These are phyloP conservation scores for Novymonas esmeraldas DNA, from an alignment of 208 protist genomes.

Conservation along the genomic window DNA sequence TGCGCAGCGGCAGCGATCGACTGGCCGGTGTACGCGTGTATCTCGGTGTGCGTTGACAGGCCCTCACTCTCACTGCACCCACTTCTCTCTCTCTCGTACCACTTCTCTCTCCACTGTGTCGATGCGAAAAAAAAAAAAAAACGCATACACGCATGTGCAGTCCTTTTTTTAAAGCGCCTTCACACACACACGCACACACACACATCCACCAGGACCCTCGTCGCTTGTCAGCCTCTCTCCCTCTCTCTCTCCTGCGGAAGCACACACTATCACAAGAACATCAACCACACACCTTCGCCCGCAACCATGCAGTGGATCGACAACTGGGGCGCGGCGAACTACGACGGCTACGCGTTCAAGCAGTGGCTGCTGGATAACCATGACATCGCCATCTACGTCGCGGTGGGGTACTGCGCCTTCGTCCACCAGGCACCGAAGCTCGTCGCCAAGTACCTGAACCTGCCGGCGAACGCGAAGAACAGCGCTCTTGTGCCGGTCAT, in stretches of 20 bases:
- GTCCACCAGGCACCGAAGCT: constrained; percentile 44
- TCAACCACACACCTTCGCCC: not conserved
- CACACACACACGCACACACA: constrained; percentile 1
- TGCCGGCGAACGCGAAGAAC: constrained; percentile 32
- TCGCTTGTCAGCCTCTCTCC: not conserved
- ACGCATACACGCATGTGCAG: too few species aligned
- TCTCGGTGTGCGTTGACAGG: too few species aligned
- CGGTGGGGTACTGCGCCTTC: constrained; percentile 50
- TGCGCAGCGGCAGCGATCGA: too few species aligned
- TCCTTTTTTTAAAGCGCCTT: too few species aligned
- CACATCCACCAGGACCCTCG: not conserved
- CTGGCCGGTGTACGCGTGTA: too few species aligned
- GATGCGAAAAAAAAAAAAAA: too few species aligned
- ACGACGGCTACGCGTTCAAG: constrained; percentile 66
- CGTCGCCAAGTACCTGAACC: constrained; percentile 33
- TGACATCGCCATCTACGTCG: constrained; percentile 59
- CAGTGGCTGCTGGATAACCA: constrained; percentile 59
- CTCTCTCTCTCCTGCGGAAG: too few species aligned
- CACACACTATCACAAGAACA: not conserved
- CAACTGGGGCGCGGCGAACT: constrained; percentile 53
- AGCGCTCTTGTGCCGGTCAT: constrained; percentile 35
- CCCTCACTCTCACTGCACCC: too few species aligned
- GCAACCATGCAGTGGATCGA: constrained; percentile 45
- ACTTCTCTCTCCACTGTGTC: too few species aligned
- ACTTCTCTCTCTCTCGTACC: too few species aligned